Conservation (phyloP, 1,284 basidiomycete genomes). For the Leccinum subrobustum region DNA sequence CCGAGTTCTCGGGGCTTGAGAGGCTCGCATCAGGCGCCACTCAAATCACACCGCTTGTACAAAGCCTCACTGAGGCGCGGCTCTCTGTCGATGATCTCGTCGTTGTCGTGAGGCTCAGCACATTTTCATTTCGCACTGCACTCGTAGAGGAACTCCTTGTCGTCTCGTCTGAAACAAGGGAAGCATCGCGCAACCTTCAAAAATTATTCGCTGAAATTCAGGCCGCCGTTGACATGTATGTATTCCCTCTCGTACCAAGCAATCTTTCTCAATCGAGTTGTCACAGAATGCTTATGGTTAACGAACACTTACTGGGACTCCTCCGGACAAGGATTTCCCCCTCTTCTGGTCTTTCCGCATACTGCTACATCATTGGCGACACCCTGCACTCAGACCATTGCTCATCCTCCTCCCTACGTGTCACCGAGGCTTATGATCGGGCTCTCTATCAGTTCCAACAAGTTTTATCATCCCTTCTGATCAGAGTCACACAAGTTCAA, state of each 20-base stretch:
- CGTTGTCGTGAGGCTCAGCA: neutral
- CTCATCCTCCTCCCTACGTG: neutral
- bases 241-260: neutral
- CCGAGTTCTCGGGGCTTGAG: neutral
- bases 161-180: too few relatives aligned
- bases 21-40: neutral
- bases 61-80: neutral
- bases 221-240: too few relatives aligned
- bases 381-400: neutral
- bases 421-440: neutral
- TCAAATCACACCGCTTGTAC: neutral
- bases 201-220: too few relatives aligned
- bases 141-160: too few relatives aligned
- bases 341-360: neutral
- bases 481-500: neutral
- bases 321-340: neutral
- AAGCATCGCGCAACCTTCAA: too few relatives aligned
- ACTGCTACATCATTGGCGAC: neutral
- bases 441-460: neutral
- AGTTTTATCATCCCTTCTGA: neutral
- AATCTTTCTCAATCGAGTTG: neutral
- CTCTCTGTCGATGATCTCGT: neutral
- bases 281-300: neutral
- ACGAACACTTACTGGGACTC: neutral
- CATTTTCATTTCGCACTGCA: too few relatives aligned